Evolutionary conservation across 2,329 filamentous ascomycete genomes (phyloP).

Genomic region (Fusarium haematococcum): DNA sequence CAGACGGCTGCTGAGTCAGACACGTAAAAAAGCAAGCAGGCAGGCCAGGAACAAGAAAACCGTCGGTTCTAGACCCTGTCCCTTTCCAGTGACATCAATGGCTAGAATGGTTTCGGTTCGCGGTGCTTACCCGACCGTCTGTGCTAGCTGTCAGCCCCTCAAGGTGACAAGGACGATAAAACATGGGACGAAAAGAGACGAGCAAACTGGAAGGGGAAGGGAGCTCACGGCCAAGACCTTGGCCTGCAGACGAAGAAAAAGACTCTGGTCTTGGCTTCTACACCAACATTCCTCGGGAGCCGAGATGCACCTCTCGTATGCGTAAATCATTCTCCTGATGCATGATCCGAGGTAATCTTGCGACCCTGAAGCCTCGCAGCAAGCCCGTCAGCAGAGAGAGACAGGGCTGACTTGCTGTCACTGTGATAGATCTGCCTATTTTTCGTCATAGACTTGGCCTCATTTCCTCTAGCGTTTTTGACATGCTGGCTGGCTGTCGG

Average conservation of each 20-base stretch:
- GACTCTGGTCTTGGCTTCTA: neutral
- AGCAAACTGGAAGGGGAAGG: neutral
- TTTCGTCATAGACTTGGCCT: neutral
- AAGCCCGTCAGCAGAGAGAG: constrained; percentile 20
- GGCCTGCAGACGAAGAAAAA: neutral
- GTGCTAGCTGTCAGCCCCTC: neutral
- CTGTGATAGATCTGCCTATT: neutral
- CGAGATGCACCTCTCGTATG: constrained; percentile 15
- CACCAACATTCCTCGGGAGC: neutral
- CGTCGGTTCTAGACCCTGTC: neutral
- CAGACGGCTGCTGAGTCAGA: constrained; percentile 11
- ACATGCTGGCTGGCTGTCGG: neutral
- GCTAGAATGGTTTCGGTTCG: neutral
- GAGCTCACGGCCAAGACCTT: constrained; percentile 7
- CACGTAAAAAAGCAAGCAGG: constrained; percentile 15
- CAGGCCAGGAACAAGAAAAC: neutral
- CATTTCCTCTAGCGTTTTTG: neutral
- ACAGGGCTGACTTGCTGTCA: constrained; percentile 1
- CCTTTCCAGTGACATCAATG: neutral
- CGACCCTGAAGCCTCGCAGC: neutral
- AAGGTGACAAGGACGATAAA: neutral
- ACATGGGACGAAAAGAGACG: neutral
- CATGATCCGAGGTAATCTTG: constrained; percentile 18
- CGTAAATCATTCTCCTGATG: constrained; percentile 2
- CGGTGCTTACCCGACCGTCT: neutral